Base-by-base conservation (phyloP, 169 alveolate genomes). In the Plasmodium reichenowi region DNA sequence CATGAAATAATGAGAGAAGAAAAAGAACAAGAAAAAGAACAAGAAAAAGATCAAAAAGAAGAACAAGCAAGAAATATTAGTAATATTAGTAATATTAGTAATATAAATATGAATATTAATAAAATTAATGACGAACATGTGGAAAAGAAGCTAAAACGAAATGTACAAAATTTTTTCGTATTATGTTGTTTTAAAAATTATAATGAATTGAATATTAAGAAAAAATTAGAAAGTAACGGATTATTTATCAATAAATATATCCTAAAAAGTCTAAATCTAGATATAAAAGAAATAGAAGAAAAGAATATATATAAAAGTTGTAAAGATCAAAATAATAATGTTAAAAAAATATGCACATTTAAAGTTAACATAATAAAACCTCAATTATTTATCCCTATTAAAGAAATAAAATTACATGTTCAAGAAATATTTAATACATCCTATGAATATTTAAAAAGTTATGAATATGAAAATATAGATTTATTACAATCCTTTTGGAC, bases 401-500 rank as follows among this genome's bases (percentile, higher is more conserved):
- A 80, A 68, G 64, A 29, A 68, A 54, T 80, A n/a, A 80, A 80
- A 80, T 62, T 80, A n/a, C 26, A 15, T 12, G 43, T 80, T 60
- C 24, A 45, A 32, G 66, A 80, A 80, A 66, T 80, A 15, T 67
- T 5, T 58, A 80, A 68, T 63, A 56, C 67, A 52, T 13, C 71
- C 5, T 68, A 80, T 38, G 83, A 80, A 58, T 10, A 80, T 54
- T 58, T 80, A 48, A 80, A 68, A 71, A 63, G 38, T 13, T 68
- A 67, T 68, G 10, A 80, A 67, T 24, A 24, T 50, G 72, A 17
- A n/a, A 52, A 68, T 80, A 60, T 15, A 29, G 43, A 38, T 56
- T 67, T 80, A 74, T n/a, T 80, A 48, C 70, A 80, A 52, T 32
- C 78, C 7, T 80, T 66, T 67, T 80, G 90, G 90, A 68, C 20